These are phyloP conservation scores for Tricholoma furcatifolium DNA, from an alignment of 768 basidiomycete genomes.

Conservation along the genomic window DNA sequence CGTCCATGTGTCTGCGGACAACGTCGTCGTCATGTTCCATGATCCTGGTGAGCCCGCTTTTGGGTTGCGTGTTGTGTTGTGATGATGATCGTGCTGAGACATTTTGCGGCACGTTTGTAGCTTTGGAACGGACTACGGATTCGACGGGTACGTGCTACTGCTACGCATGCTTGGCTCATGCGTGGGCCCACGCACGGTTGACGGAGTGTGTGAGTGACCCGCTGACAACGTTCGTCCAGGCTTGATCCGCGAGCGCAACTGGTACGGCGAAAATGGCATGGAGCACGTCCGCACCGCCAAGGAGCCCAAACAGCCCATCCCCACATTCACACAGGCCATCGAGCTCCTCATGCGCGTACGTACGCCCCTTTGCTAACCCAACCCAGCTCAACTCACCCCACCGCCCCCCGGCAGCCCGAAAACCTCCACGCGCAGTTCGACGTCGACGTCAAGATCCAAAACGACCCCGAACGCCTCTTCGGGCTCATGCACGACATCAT, in stretches of 20 bases:
- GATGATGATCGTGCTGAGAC: neutral
- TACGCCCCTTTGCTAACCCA: constrained; percentile 4
- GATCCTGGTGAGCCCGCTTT: constrained; percentile 61
- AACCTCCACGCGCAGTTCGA: constrained; percentile 77
- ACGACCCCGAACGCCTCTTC: constrained; percentile 87
- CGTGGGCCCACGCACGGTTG: neutral
- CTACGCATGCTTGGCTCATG: neutral
- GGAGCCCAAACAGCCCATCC: constrained; percentile 84
- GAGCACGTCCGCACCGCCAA: constrained; percentile 78
- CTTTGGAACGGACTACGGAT: constrained; percentile 80
- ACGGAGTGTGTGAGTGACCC: no score
- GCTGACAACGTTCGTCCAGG: no score
- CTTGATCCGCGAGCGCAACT: constrained; percentile 66
- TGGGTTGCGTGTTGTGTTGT: no score
- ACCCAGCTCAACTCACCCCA: neutral
- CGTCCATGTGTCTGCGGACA: constrained; percentile 90
- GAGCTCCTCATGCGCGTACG: constrained; percentile 73
- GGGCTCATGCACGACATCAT: constrained; percentile 71
- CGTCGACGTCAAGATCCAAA: constrained; percentile 93
- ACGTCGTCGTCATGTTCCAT: constrained; percentile 93
- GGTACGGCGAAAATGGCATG: constrained; percentile 69
- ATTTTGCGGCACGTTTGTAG: constrained; percentile 31
- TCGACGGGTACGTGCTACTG: constrained; percentile 47
- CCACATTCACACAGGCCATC: constrained; percentile 87
- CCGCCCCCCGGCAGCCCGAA: constrained; percentile 48